These are phyloP conservation scores for Candida vaughaniae DNA, from an alignment of 805 yeast species.

Conservation along the genomic window DNA sequence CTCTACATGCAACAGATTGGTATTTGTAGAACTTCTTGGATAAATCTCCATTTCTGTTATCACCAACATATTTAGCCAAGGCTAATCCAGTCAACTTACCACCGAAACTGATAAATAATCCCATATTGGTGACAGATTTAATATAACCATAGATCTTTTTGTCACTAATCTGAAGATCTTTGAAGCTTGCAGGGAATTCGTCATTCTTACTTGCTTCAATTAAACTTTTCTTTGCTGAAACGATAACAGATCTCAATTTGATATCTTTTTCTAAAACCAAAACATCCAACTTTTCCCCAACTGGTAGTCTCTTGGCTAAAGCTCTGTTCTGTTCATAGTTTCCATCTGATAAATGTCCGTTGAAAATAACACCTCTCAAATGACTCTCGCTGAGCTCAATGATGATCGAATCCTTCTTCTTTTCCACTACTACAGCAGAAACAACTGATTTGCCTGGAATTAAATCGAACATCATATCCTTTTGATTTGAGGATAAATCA, in stretches of 20 bases:
- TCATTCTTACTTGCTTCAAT: constrained; percentile 58
- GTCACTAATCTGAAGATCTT: constrained; percentile 49
- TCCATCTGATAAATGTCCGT: constrained; percentile 77
- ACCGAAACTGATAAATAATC: constrained; percentile 81
- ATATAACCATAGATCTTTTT: constrained; percentile 68
- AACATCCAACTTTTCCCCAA: constrained; percentile 62
- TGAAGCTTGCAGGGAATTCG: constrained; percentile 56
- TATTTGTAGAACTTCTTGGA: constrained; percentile 53
- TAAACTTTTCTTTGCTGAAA: constrained; percentile 65
- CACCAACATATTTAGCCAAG: constrained; percentile 67
- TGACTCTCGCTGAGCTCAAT: constrained; percentile 56
- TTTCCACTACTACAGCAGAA: constrained; percentile 64
- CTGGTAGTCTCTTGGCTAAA: constrained; percentile 55
- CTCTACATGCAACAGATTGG: constrained; percentile 71
- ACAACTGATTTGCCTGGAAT: constrained; percentile 63
- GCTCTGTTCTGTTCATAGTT: constrained; percentile 73
- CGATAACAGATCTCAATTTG: constrained; percentile 57
- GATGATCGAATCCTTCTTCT: constrained; percentile 67
- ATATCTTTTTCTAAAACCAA: constrained; percentile 67
- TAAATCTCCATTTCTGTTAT: constrained; percentile 51
- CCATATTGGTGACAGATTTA: constrained; percentile 72
- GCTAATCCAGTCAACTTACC: constrained; percentile 81
- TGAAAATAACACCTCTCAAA: constrained; percentile 67
- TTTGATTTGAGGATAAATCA: constrained; percentile 48
- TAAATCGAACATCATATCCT: constrained; percentile 44